Evolutionary conservation across 2,329 filamentous ascomycete species (phyloP), one percentile per base, ranked within the genome.

Genomic region (Thielaviopsis populi): DNA sequence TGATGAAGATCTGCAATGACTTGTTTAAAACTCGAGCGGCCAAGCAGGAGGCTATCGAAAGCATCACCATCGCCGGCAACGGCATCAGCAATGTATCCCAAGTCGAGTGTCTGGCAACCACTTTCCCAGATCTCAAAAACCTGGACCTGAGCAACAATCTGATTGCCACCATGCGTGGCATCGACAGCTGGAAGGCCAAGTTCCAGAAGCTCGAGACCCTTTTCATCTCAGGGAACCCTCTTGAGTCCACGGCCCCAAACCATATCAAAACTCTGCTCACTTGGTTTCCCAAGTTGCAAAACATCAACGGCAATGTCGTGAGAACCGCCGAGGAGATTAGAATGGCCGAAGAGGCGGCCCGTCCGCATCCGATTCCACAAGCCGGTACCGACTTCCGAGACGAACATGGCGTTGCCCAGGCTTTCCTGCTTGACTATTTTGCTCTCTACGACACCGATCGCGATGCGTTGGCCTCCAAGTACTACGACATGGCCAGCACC

Each of bases 71-170:
- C 13, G 85, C 87, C 19, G 83, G 84, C 72, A 97, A 97, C 74
- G 83, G 84, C 66, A 84, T 97, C 56, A 77, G 83, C 61, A 85
- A 88, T 67, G 82, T 96, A 43, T 73, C 77, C 22, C 81, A 86
- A 62, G 86, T 97, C 61, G 89, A 86, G 61, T 80, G 84, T 0
- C 79, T 97, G 1, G 84, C 89, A 10, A 81, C 83, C 62, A 90
- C 88, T 0, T 88, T 97, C 63, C 90, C 91, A 0, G 87, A 91
- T 67, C 78, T 97, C 66, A 86, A 89, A 72, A 91, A 96, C 68
- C 83, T 99, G 13, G 92, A 96, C 69, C 81, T 97, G 30, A 94
- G 89, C 63, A 83, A 86, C 71, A 97, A 97, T 74, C 82, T 85
- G 48, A 83, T 99, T 69, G 78, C 80, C 65, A 83, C 82, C 61